Evolutionary conservation across 208 protist genomes (phyloP), one percentile per base, ranked within the genome.

Genomic region (Acanthamoeba divionensis): DNA sequence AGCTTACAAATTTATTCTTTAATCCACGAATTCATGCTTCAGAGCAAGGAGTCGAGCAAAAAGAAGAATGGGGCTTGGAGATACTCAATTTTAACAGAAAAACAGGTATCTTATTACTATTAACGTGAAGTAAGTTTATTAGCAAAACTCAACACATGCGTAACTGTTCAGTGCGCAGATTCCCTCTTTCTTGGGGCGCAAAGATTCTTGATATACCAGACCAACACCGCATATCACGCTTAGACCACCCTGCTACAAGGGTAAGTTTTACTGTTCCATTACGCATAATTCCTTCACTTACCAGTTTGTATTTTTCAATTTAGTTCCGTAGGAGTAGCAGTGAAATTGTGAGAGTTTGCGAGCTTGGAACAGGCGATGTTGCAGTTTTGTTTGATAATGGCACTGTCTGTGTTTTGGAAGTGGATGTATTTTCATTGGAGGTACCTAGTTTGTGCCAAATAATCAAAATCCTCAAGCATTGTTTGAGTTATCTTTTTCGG

Each of bases 311-410:
- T 71, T 29, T 29, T 63, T 7, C 55, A 31, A 41, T 29, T 29
- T 52, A 82, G 71, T 60, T 36, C 21, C 71, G 71, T 9, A 24
- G 71, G 15, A 44, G 48, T 12, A 31, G 29, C 10, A 82, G 60
- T 38, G 71, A 82, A n/a, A 52, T 82, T 8, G 48, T 82, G 71
- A 82, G 71, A 26, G 10, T 82, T 45, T 82, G 71, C 47, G 71
- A 87, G 36, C 54, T 67, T 12, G 54, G 50, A 29, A 87, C 24
- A 21, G 77, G 77, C 0, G 77, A 87, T 1, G 55, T 87, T n/a
- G 77, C 77, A 52, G 8, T 87, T 8, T 45, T 87, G 2, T 67
- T 38, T 38, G 77, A 38, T 21, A 29, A 87, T 60, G 55, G 77
- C 18, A 87, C 48, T 21, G 55, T 87, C 55, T 29, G 55, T 9